Conservation (phyloP, 176 grass and related monocot genomes). For the Ananas comosus region DNA sequence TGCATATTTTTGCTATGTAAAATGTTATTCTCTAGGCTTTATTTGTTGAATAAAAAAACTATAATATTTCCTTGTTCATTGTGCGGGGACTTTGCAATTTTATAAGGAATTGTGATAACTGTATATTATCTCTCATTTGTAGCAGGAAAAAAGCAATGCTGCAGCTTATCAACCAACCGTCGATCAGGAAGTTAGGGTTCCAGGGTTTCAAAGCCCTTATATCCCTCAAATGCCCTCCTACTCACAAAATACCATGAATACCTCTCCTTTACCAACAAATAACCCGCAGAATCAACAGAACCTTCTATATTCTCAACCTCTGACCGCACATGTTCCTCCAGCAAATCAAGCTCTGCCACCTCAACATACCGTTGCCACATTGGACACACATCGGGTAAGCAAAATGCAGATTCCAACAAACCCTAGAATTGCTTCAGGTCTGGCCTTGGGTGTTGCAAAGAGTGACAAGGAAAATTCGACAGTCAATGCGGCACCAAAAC, state of each 20-base stretch:
- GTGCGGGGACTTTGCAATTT: too few species aligned
- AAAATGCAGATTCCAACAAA: conserved; percentile 74
- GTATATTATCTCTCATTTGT: conserved; percentile 16
- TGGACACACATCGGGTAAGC: conserved; percentile 39
- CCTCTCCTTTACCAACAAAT: conserved; percentile 25
- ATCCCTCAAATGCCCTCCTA: conserved; percentile 31
- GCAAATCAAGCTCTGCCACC: conserved; percentile 33
- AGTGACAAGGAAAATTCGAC: conserved; percentile 45
- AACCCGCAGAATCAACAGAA: conserved; percentile 51
- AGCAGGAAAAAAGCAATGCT: conserved; percentile 10
- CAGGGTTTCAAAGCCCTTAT: conserved; percentile 36
- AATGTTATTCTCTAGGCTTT: too few species aligned
- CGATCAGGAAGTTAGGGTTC: conserved; percentile 20
- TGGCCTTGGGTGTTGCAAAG: conserved; percentile 51
- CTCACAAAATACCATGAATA: conserved; percentile 31
- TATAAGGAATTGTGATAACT: background rate
- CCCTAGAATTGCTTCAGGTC: conserved; percentile 77
- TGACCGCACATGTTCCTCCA: conserved; percentile 38
- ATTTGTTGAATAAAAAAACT: too few species aligned
- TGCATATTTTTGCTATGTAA: too few species aligned
- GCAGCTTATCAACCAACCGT: background rate
- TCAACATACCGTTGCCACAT: conserved; percentile 29
- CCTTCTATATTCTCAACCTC: conserved; percentile 50
- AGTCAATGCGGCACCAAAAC: conserved; percentile 46
- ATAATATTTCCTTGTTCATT: too few species aligned